Evolutionary conservation across 1,284 basidiomycete species (phyloP), one percentile per base, ranked within the genome.

Genomic region (Cryptococcus sp.): DNA sequence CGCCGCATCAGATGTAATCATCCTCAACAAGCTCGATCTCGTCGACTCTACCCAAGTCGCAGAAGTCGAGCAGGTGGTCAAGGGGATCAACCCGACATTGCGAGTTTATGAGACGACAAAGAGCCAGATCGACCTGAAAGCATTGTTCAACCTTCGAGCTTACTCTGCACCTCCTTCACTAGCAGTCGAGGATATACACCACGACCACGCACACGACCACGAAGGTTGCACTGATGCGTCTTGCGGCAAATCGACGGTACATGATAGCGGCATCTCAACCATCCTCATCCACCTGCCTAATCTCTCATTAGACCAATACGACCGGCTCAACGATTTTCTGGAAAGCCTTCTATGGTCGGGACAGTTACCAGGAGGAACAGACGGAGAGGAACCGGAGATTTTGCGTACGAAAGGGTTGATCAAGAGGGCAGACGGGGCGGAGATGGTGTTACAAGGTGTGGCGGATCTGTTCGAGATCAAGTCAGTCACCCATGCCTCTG

Each of bases 21-120:
- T 94, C 18, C 73, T 94, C 23, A 95, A 95, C 76, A 95, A 95
- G 74, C 75, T 78, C 25, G 92, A 94, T 62, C 75, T 94, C 16
- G 83, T 82, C 3, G 68, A 32, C 61, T 65, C 48, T 49, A 80
- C 18, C 28, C 62, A 45, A 14, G 47, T 74, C 5, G 53, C 47
- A 5, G 65, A 74, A 5, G 80, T 82, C 11, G 83, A 87, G 65
- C 7, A 18, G 12, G 19, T 23, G 19, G 33, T 19, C 11, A 14
- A 7, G 19, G 67, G 73, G 18, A 76, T 92, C 58, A 97, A 95
- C 67, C 84, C 89, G 0, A 81, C 80, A 1, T 82, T 85, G 1
- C 78, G 85, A 0, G 75, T 93, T 43, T 76, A 88, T 65, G 75
- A 76, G 41, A 94, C 89, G 0, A 71, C 81, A 24, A 79, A 79